Evolutionary conservation across 176 grass and related monocot genomes (phyloP), one percentile per base, ranked within the genome.

Genomic region (Oryza australiensis): DNA sequence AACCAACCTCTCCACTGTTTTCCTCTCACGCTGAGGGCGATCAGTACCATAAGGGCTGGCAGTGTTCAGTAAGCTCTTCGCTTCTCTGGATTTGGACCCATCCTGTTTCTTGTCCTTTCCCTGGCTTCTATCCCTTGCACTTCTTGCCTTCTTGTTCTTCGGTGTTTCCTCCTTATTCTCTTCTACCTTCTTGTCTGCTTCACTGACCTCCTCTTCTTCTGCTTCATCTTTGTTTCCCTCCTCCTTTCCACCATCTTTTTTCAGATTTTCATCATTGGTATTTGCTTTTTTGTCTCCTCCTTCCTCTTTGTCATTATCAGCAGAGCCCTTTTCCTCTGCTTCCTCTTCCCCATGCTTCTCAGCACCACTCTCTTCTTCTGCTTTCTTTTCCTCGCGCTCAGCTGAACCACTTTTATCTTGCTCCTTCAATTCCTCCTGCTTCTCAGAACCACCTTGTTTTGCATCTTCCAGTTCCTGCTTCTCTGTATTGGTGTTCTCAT

Each of bases 1-100:
- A 40, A 99, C 97, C 71, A 99, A 93, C 66, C 97, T 96, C 82
- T 96, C 97, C 68, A 99, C 97, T 34, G 86, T 94, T 87, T 96
- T 99, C 83, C 93, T 99, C 83, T 99, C 93, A 72, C 93, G 93
- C 27, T 96, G 91, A 85, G 97, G 97, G 70, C 97, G 90, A 20
- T 99, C 97, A 26, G 76, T 66, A 66, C 72, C 77, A 85, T 89
- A 99, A 28, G 93, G 64, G 12, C 80, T 87, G 12, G 74, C 74
- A 57, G 68, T 89, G 38, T 51, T 85, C 13, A 86, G 10, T 55
- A 89, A 90, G 64, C 86, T 81, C 77, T 86, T 94, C 5, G 86
- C 72, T 87, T 90, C 86, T 85, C 81, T 92, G 34, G 86, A 88
- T 75, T 88, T 92, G 30, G 79, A 79, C 12, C 76, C 80, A 28